Conservation (phyloP, 2,329 filamentous ascomycete species). For the Fusarium verrucosum region DNA sequence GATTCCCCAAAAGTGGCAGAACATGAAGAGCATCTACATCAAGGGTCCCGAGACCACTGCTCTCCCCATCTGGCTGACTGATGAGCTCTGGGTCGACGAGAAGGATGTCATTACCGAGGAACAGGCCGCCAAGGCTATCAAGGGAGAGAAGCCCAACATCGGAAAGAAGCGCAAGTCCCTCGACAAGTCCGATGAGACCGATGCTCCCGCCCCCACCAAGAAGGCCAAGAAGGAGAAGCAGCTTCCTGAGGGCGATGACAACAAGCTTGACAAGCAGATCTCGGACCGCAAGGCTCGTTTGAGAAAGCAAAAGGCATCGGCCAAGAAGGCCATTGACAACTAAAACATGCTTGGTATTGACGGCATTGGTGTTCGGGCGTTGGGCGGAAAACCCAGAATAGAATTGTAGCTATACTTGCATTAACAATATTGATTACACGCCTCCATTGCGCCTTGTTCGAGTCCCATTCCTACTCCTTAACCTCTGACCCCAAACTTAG, state of each 20-base stretch:
- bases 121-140: slow-evolving; percentile 59
- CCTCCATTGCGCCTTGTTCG: slow-evolving; percentile 3
- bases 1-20: slow-evolving; percentile 87
- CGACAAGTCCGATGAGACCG: slow-evolving; percentile 54
- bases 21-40: slow-evolving; percentile 84
- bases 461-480: not conserved
- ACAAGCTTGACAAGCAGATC: slow-evolving; percentile 66
- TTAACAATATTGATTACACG: slow-evolving; percentile 38
- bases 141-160: slow-evolving; percentile 63
- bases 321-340: slow-evolving; percentile 61
- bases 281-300: slow-evolving; percentile 66
- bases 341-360: slow-evolving; percentile 46
- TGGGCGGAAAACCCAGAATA: slow-evolving; percentile 42
- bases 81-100: slow-evolving; percentile 88
- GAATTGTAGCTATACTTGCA: slow-evolving; percentile 34
- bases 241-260: slow-evolving; percentile 58
- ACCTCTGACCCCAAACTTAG: no score
- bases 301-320: slow-evolving; percentile 67
- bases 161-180: slow-evolving; percentile 72
- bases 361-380: slow-evolving; percentile 50
- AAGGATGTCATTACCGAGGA: slow-evolving; percentile 75
- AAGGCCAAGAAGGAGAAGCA: slow-evolving; percentile 49
- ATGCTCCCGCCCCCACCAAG: slow-evolving; percentile 55
- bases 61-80: slow-evolving; percentile 92
- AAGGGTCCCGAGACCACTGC: slow-evolving; percentile 90